Percentiles rank a stretch among this genome's conserved stretches.
phyloP scores from a whole-genome alignment of 2,329 filamentous ascomycete genomes.

The Alternaria sp. region DNA sequence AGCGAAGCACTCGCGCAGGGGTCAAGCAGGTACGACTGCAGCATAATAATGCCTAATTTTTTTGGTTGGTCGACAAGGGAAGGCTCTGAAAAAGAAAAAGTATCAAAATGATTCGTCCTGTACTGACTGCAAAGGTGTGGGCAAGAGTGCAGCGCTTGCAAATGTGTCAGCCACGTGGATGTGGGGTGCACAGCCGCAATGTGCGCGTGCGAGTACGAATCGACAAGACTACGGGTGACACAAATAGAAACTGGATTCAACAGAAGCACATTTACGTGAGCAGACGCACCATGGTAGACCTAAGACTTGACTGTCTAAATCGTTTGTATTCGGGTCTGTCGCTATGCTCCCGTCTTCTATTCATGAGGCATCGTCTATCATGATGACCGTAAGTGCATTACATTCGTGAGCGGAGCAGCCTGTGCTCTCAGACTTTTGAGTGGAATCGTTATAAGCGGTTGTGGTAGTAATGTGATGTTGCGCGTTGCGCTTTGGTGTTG shows the following conservation, averaged over 20 bases:
- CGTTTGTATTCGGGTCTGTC: conserved; percentile 29
- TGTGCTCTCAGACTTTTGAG: conserved; percentile 35
- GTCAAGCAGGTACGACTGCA: conserved; percentile 21
- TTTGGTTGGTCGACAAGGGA: background rate
- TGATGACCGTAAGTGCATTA: conserved; percentile 34
- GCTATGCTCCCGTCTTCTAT: conserved; percentile 30
- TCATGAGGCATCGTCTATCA: conserved; percentile 41
- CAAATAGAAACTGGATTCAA: conserved; percentile 2
- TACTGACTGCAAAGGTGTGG: background rate
- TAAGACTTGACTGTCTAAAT: conserved; percentile 19
- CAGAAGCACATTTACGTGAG: background rate
- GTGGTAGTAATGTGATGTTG: background rate
- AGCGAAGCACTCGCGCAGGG: conserved; percentile 26
- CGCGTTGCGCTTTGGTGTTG: conserved; percentile 6
- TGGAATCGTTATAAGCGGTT: conserved; percentile 6
- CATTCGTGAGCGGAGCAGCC: conserved; percentile 35
- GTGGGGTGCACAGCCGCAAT: conserved; percentile 13
- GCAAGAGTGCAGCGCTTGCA: conserved; percentile 4
- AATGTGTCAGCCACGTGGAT: conserved; percentile 8
- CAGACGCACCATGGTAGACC: conserved; percentile 5
- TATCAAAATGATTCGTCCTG: background rate
- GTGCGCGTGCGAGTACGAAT: conserved; percentile 10
- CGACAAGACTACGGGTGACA: background rate
- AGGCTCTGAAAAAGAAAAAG: conserved; percentile 3
- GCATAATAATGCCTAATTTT: conserved; percentile 1